Evolutionary conservation across 2,329 filamentous ascomycete species (phyloP).

Genomic region (Thermoascus crustaceus): DNA sequence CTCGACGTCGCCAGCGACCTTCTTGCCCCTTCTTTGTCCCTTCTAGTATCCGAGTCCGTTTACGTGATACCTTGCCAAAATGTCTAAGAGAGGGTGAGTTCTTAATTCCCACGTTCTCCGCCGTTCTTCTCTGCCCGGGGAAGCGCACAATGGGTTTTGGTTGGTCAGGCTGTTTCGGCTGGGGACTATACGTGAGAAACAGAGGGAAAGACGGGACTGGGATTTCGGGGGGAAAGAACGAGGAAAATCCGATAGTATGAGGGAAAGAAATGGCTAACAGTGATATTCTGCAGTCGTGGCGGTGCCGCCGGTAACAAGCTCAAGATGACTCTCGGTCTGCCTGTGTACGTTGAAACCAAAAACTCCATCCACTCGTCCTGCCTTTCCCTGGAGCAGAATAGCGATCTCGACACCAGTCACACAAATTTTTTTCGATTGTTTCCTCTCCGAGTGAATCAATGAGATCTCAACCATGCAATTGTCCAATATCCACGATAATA

Average conservation of each 20-base stretch:
- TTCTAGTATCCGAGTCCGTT: constrained; percentile 28
- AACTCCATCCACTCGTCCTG: constrained; percentile 4
- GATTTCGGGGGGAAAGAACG: constrained; percentile 1
- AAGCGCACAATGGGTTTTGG: constrained; percentile 1
- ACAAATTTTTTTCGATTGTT: constrained; percentile 5
- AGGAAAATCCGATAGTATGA: background rate
- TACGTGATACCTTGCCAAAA: constrained; percentile 37
- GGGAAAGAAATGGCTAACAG: background rate
- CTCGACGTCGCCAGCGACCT: constrained; percentile 21
- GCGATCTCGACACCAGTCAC: background rate
- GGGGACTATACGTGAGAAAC: background rate
- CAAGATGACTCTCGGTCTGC: constrained; percentile 99
- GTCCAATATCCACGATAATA: constrained; percentile 5
- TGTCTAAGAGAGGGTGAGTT: constrained; percentile 46
- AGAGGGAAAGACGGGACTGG: background rate
- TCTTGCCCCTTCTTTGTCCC: constrained; percentile 25
- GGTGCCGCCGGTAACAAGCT: constrained; percentile 99
- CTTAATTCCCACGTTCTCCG: constrained; percentile 8
- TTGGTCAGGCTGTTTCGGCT: constrained; percentile 2
- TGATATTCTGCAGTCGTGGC: constrained; percentile 48
- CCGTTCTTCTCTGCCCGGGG: background rate
- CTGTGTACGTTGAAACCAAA: constrained; percentile 66
- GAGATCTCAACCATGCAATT: too few species aligned
- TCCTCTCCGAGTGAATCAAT: constrained; percentile 1
- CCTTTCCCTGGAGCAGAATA: constrained; percentile 4